Evolutionary conservation across 169 alveolate species (phyloP).

Genomic region (Plasmodium gaboni): DNA sequence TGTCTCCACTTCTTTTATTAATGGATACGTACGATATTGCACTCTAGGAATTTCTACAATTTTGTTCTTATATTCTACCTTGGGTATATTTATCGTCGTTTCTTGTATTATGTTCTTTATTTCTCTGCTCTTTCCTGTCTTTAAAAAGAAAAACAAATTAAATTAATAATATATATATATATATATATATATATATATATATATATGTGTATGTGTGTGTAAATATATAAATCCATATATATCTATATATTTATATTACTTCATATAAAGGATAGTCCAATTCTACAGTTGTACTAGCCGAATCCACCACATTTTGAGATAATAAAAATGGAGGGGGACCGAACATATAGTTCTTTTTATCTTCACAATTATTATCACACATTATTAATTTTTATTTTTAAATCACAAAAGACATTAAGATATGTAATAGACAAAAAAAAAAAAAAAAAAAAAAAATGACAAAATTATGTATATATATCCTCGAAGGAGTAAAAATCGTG

Average conservation of each 20-base stretch:
- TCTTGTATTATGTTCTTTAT: slow-evolving; percentile 74
- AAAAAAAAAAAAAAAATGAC: neutral
- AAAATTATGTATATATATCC: slow-evolving; percentile 4
- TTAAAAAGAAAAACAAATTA: neutral
- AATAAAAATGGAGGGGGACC: slow-evolving; percentile 31
- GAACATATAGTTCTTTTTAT: slow-evolving; percentile 21
- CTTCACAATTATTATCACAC: slow-evolving; percentile 70
- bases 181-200: neutral
- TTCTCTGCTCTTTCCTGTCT: slow-evolving; percentile 22
- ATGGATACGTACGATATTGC: slow-evolving; percentile 65
- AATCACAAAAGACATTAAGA: too few relatives aligned
- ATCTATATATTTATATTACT: slow-evolving; percentile 10
- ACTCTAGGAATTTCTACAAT: slow-evolving; percentile 62
- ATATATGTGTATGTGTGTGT: neutral
- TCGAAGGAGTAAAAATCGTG: neutral
- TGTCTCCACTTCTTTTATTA: slow-evolving; percentile 57
- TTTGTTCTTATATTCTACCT: slow-evolving; percentile 58
- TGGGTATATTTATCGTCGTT: slow-evolving; percentile 71
- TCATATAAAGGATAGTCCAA: slow-evolving; percentile 22
- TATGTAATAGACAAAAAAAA: too few relatives aligned
- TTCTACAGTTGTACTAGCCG: slow-evolving; percentile 52
- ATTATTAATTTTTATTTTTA: slow-evolving; percentile 2
- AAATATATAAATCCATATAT: neutral
- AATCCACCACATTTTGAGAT: neutral
- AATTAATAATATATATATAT: neutral